Evolutionary conservation across 1,284 basidiomycete species (phyloP), one percentile per base, ranked within the genome.

Genomic region (Serendipita sp.): DNA sequence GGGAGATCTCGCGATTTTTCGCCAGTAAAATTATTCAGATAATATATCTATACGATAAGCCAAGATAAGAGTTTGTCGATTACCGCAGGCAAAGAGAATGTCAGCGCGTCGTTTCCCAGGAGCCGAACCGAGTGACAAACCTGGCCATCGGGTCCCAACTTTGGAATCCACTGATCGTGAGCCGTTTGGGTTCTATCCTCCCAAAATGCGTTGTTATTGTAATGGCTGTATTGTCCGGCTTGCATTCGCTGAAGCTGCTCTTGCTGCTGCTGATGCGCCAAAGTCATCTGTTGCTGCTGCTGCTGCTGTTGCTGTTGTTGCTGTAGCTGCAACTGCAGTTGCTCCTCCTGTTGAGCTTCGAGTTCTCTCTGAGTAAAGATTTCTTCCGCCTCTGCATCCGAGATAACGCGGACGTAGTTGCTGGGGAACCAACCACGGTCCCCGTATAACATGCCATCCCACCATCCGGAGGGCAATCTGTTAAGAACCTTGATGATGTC

Each of bases 381-480:
- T 41, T 79, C 72, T 67, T 90, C 88, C 3, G 84, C 85, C 70
- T 93, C 91, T 67, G 88, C 83, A 67, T 91, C 87, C 32, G 85
- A 79, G 65, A 96, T 84, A 65, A 84, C 73, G 58, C 80, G 77
- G 53, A 97, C 93, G 75, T 95, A 97, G 77, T 98, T 99, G 67
- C 89, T 93, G 12, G 95, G 95, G 74, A 99, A 97, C 95, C 95
- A 98, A 53, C 95, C 95, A 61, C 95, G 83, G 72, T 89, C 85
- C 63, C 87, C 85, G 62, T 87, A 85, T 38, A 97, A 78, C 65
- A 98, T 78, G 5, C 96, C 95, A 74, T 99, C 96, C 95, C 95
- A 99, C 95, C 95, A 99, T 15, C 95, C 95, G 3, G 88, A 91
- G 60, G 91, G 89, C 62, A 97, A 83, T 71, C 88, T 86, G 4